phyloP scores from a whole-genome alignment of 179 eudicot genomes.

The Sideroxylon spinosum region DNA sequence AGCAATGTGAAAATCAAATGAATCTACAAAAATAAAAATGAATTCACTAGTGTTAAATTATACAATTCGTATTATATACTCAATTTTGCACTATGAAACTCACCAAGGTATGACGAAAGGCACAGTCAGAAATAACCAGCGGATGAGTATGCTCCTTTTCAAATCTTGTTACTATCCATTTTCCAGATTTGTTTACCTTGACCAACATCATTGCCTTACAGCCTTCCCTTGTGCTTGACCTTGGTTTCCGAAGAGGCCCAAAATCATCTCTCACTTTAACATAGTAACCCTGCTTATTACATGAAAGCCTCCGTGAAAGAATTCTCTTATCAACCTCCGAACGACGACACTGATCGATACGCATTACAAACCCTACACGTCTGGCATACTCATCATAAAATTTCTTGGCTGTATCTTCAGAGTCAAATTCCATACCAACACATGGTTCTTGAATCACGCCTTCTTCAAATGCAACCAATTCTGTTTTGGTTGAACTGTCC shows the following conservation, averaged over 20 bases:
- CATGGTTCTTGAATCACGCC: conserved; percentile 19
- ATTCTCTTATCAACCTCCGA: conserved; percentile 33
- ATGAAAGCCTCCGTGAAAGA: conserved; percentile 36
- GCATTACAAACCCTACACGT: conserved; percentile 33
- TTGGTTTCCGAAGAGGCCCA: conserved; percentile 31
- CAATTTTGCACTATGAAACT: conserved; percentile 3
- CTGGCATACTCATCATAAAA: conserved; percentile 39
- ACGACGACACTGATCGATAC: conserved; percentile 34
- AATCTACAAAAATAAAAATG: conserved; percentile 1
- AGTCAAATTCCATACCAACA: conserved; percentile 43
- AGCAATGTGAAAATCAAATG: neutral
- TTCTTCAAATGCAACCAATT: conserved; percentile 20
- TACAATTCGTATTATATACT: neutral
- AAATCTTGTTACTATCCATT: conserved; percentile 42
- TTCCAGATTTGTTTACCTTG: conserved; percentile 39
- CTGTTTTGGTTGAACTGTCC: conserved; percentile 14
- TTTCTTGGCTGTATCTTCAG: conserved; percentile 42
- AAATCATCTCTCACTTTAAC: conserved; percentile 30
- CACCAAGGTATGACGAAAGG: conserved; percentile 23
- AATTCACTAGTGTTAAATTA: neutral
- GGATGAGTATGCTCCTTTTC: conserved; percentile 46
- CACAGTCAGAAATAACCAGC: conserved; percentile 21
- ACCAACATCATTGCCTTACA: conserved; percentile 40
- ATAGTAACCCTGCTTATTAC: conserved; percentile 43
- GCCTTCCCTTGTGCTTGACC: conserved; percentile 31